phyloP scores from a whole-genome alignment of 257 asterid species.

The Solanum arcanum region DNA sequence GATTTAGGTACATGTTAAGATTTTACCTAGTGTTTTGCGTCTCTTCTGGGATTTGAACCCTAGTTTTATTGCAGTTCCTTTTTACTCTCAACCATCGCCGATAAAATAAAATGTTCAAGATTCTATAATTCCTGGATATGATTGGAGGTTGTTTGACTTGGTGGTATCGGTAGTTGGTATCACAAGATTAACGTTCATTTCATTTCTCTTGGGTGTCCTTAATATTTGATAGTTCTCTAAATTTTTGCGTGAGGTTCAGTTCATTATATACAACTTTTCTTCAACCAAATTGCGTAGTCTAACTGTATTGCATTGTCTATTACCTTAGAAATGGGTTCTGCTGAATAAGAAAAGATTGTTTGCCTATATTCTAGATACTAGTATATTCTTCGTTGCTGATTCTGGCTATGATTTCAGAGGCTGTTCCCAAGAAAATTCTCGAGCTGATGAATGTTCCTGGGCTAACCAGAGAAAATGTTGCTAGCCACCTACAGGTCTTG shows the following conservation, averaged over 20 bases:
- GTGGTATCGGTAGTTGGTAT: not conserved
- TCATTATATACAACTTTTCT: not conserved
- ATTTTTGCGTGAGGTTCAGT: not conserved
- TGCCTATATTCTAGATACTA: not conserved
- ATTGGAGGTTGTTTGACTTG: not conserved
- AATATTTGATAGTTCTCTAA: not conserved
- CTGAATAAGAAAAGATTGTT: not conserved
- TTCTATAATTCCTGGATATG: not conserved
- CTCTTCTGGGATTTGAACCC: not conserved
- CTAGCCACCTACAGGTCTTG: slow-evolving; percentile 94
- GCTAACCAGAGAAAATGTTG: slow-evolving; percentile 90
- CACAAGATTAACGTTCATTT: not conserved
- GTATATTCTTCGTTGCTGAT: not conserved
- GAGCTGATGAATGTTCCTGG: slow-evolving; percentile 97
- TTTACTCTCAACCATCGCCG: not conserved
- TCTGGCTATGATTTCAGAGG: slow-evolving; percentile 46
- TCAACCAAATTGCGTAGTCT: not conserved
- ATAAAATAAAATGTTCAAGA: not conserved
- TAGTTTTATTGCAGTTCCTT: not conserved
- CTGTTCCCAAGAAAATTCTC: slow-evolving; percentile 89
- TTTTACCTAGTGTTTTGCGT: not conserved
- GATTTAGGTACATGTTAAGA: not conserved
- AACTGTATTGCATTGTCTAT: not conserved
- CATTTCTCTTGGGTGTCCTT: not conserved
- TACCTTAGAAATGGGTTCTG: not conserved